Percentiles rank a stretch among this genome's conserved stretches.
These are phyloP conservation scores for Aphanocladium album DNA, from an alignment of 2,329 filamentous ascomycete species.

Conservation along the genomic window DNA sequence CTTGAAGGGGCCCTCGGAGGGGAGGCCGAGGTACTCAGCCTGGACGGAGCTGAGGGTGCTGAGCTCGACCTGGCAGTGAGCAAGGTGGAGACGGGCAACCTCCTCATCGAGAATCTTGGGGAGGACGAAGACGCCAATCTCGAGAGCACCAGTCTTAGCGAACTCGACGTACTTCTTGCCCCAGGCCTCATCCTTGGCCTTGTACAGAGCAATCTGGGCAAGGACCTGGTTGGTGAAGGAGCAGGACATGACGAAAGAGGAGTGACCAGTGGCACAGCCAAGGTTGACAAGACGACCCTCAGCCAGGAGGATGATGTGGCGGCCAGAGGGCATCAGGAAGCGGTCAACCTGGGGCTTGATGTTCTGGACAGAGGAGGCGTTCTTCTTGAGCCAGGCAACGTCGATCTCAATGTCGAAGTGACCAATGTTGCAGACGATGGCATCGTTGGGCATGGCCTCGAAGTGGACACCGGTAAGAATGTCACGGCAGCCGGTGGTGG, in stretches of 20 bases:
- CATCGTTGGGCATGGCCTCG: constrained; percentile 91
- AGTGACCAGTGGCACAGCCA: constrained; percentile 97
- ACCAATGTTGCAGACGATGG: constrained; percentile 99
- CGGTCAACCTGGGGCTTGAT: constrained; percentile 99
- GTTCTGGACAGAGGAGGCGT: constrained; percentile 88
- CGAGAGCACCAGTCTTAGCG: constrained; percentile 84
- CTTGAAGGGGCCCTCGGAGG: constrained; percentile 91
- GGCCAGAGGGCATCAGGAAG: constrained; percentile 88
- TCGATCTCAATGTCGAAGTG: constrained; percentile 99
- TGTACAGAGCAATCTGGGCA: constrained; percentile 97
- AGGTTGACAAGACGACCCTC: constrained; percentile 99
- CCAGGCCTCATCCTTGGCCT: constrained; percentile 82
- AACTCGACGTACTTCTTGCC: constrained; percentile 95
- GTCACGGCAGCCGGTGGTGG: constrained; percentile 98
- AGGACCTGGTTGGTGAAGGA: constrained; percentile 99
- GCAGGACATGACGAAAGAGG: constrained; percentile 99
- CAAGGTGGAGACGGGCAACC: constrained; percentile 89
- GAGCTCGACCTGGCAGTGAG: constrained; percentile 91
- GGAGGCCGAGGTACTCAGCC: constrained; percentile 90
- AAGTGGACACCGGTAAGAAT: constrained; percentile 92
- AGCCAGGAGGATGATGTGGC: constrained; percentile 96
- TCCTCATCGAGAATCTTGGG: constrained; percentile 99
- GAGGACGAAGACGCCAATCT: constrained; percentile 88
- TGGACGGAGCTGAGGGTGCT: constrained; percentile 79
- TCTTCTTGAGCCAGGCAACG: constrained; percentile 98